Conservation (phyloP, 1,139 yeast genomes). For the Hanseniaspora sp. region DNA sequence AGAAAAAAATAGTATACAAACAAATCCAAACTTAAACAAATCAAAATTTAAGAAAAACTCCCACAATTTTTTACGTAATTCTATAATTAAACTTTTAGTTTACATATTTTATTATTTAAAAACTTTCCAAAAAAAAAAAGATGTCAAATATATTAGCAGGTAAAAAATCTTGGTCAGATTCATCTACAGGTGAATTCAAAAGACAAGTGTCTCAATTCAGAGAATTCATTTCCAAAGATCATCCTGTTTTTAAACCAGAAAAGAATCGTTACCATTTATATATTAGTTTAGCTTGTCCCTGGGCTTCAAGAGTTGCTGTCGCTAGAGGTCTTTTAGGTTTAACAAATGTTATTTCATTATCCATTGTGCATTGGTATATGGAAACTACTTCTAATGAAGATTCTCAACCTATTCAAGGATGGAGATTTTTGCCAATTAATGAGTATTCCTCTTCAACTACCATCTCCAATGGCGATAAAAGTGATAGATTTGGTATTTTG, state of each 20-base stretch:
- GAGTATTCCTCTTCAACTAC: constrained; percentile 31
- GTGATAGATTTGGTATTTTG: constrained; percentile 6
- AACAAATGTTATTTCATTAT: constrained; percentile 44
- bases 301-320: constrained; percentile 83
- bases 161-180: constrained; percentile 13
- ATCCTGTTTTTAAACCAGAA: constrained; percentile 59
- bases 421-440: constrained; percentile 58
- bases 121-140: background rate
- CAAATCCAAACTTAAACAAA: no score
- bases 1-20: no score
- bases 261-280: constrained; percentile 74
- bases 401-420: constrained; percentile 42
- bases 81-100: background rate
- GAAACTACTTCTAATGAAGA: constrained; percentile 33
- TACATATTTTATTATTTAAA: background rate
- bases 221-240: constrained; percentile 43
- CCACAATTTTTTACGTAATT: no score
- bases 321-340: constrained; percentile 72
- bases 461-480: constrained; percentile 19
- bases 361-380: constrained; percentile 84
- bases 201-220: constrained; percentile 39
- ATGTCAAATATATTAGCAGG: background rate
- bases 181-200: constrained; percentile 25
- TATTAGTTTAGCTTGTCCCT: constrained; percentile 84
- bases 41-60: no score